Evolutionary conservation across 2,329 filamentous ascomycete genomes (phyloP).

Genomic region (Alternaria infectoria): DNA sequence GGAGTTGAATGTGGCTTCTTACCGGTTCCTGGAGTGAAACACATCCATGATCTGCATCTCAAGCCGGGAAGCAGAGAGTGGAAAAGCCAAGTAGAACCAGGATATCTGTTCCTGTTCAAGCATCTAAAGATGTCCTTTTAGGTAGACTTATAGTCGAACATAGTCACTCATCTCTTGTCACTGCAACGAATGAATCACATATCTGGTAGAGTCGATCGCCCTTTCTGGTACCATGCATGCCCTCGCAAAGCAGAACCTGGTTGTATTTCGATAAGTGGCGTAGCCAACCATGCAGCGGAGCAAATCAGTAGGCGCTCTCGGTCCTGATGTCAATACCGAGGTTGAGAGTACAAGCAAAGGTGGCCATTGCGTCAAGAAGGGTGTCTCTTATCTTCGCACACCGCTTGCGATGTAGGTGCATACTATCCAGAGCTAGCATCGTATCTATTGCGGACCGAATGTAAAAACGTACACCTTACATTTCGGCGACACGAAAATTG

Average conservation of each 20-base stretch:
- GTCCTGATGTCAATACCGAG: not conserved
- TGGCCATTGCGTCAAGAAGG: not conserved
- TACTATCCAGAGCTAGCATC: not conserved
- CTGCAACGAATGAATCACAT: not conserved
- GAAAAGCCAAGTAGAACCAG: slow-evolving; percentile 3
- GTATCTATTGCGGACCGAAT: slow-evolving; percentile 2
- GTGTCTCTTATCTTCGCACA: slow-evolving; percentile 1
- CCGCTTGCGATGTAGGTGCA: not conserved
- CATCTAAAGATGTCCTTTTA: not conserved
- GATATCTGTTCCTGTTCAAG: slow-evolving; percentile 1
- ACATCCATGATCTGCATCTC: slow-evolving; percentile 6
- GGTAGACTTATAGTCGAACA: not conserved
- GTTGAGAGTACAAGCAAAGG: not conserved
- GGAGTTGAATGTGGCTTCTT: slow-evolving; percentile 2
- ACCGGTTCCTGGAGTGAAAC: not conserved
- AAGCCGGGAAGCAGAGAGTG: slow-evolving; percentile 2
- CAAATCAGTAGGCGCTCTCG: not conserved
- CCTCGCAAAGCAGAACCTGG: not conserved
- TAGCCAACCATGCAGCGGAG: not conserved
- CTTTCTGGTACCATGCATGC: not conserved
- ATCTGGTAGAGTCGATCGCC: not conserved
- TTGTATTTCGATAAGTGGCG: not conserved
- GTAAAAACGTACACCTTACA: not conserved
- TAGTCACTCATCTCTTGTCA: not conserved
- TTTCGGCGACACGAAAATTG: not conserved